Evolutionary conservation across 768 basidiomycete species (phyloP), one percentile per base, ranked within the genome.

Genomic region (Harrya chromipes): DNA sequence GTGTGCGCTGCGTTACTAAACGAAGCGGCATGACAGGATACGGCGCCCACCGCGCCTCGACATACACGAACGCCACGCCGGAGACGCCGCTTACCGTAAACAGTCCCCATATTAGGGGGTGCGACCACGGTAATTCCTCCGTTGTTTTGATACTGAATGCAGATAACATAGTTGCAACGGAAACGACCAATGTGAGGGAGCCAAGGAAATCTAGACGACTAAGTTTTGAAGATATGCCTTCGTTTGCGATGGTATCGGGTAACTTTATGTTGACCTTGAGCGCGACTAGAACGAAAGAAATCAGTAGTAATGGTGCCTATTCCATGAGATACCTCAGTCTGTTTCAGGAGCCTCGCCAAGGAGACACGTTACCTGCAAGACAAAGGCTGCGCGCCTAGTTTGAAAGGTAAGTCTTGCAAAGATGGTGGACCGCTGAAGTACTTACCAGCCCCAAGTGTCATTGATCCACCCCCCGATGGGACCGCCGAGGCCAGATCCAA

Each of bases 21-120:
- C 80, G 80, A 54, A 97, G 70, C 41, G 95, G 95, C 84, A 99
- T 87, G 44, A 97, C 87, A 14, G 97, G 97, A 65, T 87, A 89
- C 4, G 80, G 76, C 4, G 90, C 83, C 74, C 80, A 83, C 56
- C 78, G 75, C 49, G 83, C 82, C 70, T 99, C 95, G 21, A 90
- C 89, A 40, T 81, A 63, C 26, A 94, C 63, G 66, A 99, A 98
- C 3, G 74, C 59, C 6, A 72, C 55, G 10, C 75, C 73, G 44
- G 75, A 84, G 19, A 85, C 52, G 41, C 67, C 67, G 57, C 90
- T 86, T 36, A 72, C 62, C 46, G 74, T 50, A 39, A 97, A 70
- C 38, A 93, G 74, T 13, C 81, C 82, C 63, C 73, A 79, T 47
- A 98, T 82, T 26, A 82, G 62, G 6, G 89, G 85, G 65, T 89